Base-by-base conservation (phyloP, 345 rosid species). In the Mangifera indica region DNA sequence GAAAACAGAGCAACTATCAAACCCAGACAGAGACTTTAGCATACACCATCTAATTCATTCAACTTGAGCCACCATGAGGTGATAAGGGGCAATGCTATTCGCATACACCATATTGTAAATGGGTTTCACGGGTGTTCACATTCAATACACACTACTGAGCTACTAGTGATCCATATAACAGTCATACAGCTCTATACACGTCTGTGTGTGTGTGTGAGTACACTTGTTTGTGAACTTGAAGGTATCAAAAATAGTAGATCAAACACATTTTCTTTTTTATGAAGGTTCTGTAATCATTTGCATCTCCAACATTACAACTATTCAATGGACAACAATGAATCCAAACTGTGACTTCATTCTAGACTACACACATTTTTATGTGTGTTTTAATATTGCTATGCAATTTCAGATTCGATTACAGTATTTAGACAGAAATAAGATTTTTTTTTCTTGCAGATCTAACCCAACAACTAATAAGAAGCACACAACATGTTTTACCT, bases 401-500 rank as follows among this genome's bases (percentile, higher is more conserved):
- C 14, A 24, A 69, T 69, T 45, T 70, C 66, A 11, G 15, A 59
- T 53, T 4, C 22, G 6, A 45, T 9, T 58, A 18, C 46, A 70
- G 6, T 7, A 70, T 25, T 45, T 46, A 68, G 14, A 48, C 18
- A 18, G 57, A 46, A 15, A 8, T 11, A n/a, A 5, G 42, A 37
- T 37, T 37, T n/a, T 59, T n/a, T 46, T 55, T 56, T 68, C 20
- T 68, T 37, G 37, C 8, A 54, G 13, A 32, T n/a, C 29, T 11
- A 49, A 7, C 25, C 13, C 8, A 67, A 13, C 13, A 21, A 54
- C 14, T 53, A 4, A 11, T 37, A 21, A 21, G n/a, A 25, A 67
- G 60, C 44, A 25, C 21, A 53, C 48, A 60, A 40, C 49, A 2
- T 40, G 7, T 52, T 60, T 74, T 74, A 95, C 99, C 97, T 94